Conservation (phyloP, 108 stramenopile species). For the Nitzschia sp. region DNA sequence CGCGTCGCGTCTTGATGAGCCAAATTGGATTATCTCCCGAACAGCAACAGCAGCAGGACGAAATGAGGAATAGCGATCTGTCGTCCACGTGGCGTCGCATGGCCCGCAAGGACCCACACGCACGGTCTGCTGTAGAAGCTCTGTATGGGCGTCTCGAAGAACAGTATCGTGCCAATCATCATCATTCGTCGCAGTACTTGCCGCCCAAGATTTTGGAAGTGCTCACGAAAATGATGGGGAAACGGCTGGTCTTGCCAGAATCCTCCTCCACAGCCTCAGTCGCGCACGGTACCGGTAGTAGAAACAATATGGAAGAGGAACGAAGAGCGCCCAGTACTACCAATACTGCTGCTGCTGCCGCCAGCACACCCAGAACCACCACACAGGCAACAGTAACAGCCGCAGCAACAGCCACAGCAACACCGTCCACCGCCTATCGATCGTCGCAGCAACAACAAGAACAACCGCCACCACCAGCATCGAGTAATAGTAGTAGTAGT, state of each 20-base stretch:
- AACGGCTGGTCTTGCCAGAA: slow-evolving; percentile 11
- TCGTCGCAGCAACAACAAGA: not conserved
- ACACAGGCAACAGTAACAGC: not conserved
- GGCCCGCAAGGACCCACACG: slow-evolving; percentile 26
- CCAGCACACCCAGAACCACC: not conserved
- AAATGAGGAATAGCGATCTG: slow-evolving; percentile 6
- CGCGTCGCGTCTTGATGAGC: slow-evolving; percentile 19
- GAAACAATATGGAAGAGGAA: no score
- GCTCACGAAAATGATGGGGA: slow-evolving; percentile 34
- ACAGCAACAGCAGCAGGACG: not conserved
- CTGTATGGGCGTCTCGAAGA: slow-evolving; percentile 20
- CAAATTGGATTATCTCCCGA: slow-evolving; percentile 25
- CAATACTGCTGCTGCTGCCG: not conserved
- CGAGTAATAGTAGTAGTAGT: no score
- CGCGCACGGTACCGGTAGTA: no score
- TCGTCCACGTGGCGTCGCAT: slow-evolving; percentile 32
- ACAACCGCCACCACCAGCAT: not conserved
- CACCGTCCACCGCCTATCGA: not conserved
- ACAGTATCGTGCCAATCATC: not conserved
- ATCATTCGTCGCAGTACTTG: slow-evolving; percentile 17
- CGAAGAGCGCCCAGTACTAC: no score
- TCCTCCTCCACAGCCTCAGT: no score
- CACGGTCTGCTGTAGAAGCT: slow-evolving; percentile 16
- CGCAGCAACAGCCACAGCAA: not conserved
- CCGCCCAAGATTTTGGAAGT: slow-evolving; percentile 25